Base-by-base conservation (phyloP, 768 basidiomycete species). In the Auricularia sp. region DNA sequence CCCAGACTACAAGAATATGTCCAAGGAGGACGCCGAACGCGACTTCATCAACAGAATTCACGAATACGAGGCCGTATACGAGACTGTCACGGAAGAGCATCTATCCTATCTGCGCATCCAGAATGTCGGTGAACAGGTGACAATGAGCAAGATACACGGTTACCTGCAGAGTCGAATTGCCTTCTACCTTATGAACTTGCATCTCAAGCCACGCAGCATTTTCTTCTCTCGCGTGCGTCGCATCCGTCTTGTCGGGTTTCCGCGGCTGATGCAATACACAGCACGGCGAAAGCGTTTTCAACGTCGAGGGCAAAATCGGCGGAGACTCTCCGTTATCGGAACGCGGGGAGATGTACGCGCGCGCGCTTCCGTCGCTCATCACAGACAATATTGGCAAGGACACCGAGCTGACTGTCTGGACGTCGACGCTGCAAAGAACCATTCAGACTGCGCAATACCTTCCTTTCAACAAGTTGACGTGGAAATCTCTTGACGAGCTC, bases 241-340 rank as follows among this genome's bases (percentile, higher is more conserved):
- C 10, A 44, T 36, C 33, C n/a, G 16, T 18, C 66, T 47, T 37
- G 16, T 14, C 35, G 58, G 56, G 29, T 58, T 63, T 67, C 63
- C 1, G 29, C 37, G 3, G 36, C 64, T 73, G 65, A 68, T 36
- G 58, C 18, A 4, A 14, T 24, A 14, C 62, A 29, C 73, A 98
- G 95, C 97, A 99, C 71, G 97, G 97, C 13, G 97, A 99, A 76
- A 97, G 94, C 71, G 91, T 94, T 76, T 98, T 84, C 77, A 99
- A 99, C 71, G 85, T 99, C 3, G 88, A 92, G 69, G 96, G 96
- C 11, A 92, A 94, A 77, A 97, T 99, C 66, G 97, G 97, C 29
- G 97, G 97, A n/a, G 97, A 99, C 73, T 92, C 97, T 0, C 75
- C 85, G 18, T 78, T 99, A 56, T 98, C 95, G 0, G 80, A 82